Percentiles rank a stretch among this genome's conserved stretches.
Conservation (phyloP, 805 yeast species). For the Myxozyma monticola region DNA sequence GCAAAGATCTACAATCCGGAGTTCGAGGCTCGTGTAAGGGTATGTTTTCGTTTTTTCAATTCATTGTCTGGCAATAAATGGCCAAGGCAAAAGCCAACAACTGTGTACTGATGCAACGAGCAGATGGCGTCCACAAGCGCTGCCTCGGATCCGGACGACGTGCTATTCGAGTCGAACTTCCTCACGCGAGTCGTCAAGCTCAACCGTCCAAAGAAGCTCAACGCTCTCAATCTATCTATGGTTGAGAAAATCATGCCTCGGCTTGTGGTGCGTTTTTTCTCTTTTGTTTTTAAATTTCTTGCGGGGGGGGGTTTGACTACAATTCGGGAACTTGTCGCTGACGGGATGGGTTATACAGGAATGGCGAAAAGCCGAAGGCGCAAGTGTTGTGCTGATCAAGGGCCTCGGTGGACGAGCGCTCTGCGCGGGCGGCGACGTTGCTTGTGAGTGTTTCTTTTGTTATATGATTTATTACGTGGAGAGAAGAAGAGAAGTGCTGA, state of each 20-base stretch:
- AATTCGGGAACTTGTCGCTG: neutral
- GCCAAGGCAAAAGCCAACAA: too few species aligned
- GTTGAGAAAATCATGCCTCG: constrained; percentile 69
- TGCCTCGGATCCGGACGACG: constrained; percentile 46
- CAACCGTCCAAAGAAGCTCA: constrained; percentile 79
- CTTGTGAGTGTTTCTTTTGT: constrained; percentile 12
- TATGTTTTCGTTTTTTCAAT: neutral
- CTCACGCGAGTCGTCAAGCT: constrained; percentile 72
- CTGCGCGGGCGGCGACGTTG: constrained; percentile 97
- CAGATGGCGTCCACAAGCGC: constrained; percentile 13
- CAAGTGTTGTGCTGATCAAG: constrained; percentile 66
- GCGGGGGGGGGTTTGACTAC: neutral
- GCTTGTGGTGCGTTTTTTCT: constrained; percentile 37
- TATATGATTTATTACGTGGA: neutral
- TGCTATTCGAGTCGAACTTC: constrained; percentile 60
- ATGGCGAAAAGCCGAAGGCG: constrained; percentile 54
- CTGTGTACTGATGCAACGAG: neutral
- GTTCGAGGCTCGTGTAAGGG: constrained; percentile 12
- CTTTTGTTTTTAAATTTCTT: neutral
- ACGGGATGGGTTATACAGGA: neutral
- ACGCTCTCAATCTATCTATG: constrained; percentile 80
- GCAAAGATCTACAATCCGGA: constrained; percentile 25
- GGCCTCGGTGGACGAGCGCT: constrained; percentile 66
- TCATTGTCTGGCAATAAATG: too few species aligned
- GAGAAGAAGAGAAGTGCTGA: too few species aligned